phyloP scores from a whole-genome alignment of 306 rosid species.

The Adenanthera pavonina region DNA sequence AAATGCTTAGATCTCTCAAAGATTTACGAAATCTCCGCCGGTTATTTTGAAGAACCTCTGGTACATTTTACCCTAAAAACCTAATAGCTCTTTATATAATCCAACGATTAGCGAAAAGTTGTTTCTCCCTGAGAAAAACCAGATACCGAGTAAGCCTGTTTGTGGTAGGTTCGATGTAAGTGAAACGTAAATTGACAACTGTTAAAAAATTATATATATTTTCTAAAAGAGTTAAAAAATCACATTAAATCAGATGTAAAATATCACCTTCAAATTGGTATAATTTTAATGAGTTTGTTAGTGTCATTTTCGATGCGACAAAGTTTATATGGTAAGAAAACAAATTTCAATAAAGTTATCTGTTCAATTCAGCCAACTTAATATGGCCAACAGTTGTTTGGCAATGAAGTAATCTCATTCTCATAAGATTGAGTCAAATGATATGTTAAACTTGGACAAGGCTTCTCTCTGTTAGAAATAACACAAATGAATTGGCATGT shows the following conservation, averaged over 20 bases:
- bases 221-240: neutral
- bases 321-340: neutral
- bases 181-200: neutral
- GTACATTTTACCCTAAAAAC: neutral
- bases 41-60: neutral
- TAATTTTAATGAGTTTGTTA: slow-evolving; percentile 5
- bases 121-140: neutral
- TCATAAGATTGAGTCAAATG: neutral
- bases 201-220: neutral
- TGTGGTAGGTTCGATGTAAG: neutral
- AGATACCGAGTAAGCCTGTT: neutral
- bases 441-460: neutral
- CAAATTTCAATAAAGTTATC: neutral
- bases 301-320: slow-evolving; percentile 1
- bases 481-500: neutral
- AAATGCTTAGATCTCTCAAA: neutral
- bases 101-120: neutral
- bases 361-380: neutral
- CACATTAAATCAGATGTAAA: neutral
- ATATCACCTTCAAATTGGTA: neutral
- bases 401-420: neutral
- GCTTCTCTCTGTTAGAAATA: neutral
- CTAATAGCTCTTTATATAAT: neutral
- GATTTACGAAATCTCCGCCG: neutral
- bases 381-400: neutral